Percentiles rank a stretch among this genome's conserved stretches.
These are phyloP conservation scores for Picea sitchensis DNA, from an alignment of 75 land plant species.

Conservation along the genomic window DNA sequence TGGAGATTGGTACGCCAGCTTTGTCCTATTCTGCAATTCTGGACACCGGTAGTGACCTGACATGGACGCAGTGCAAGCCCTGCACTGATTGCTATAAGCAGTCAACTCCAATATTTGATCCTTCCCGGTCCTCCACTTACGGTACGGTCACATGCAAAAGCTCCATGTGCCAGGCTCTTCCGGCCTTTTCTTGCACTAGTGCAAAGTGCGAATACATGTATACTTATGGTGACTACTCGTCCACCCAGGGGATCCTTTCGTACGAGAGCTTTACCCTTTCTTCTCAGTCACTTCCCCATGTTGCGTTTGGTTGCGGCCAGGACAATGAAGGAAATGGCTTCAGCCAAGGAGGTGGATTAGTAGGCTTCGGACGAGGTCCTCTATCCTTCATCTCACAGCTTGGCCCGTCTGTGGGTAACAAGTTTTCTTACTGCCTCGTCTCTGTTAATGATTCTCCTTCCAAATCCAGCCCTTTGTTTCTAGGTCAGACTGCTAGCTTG, in stretches of 20 bases:
- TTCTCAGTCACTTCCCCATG: neutral
- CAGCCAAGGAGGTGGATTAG: constrained; percentile 20
- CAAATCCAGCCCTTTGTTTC: neutral
- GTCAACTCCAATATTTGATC: constrained; percentile 26
- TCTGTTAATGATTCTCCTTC: neutral
- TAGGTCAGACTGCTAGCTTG: constrained; percentile 10
- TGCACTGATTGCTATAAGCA: constrained; percentile 28
- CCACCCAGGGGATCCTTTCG: constrained; percentile 34
- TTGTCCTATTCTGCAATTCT: neutral
- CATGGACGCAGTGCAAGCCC: constrained; percentile 36
- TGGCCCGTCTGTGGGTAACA: neutral
- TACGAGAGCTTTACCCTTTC: constrained; percentile 26
- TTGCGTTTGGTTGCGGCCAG: constrained; percentile 33
- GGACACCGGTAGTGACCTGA: constrained; percentile 24
- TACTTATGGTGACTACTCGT: constrained; percentile 38
- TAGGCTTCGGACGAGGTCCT: constrained; percentile 22
- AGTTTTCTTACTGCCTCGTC: constrained; percentile 29
- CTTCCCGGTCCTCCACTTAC: constrained; percentile 17
- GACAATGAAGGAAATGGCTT: constrained; percentile 28
- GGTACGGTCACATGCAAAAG: neutral
- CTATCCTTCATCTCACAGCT: constrained; percentile 30
- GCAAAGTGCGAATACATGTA: constrained; percentile 23
- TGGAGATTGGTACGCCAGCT: neutral
- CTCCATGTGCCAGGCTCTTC: constrained; percentile 14
- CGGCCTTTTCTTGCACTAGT: neutral